Evolutionary conservation across 179 eudicot species (phyloP).

Genomic region (Silene coronaria): DNA sequence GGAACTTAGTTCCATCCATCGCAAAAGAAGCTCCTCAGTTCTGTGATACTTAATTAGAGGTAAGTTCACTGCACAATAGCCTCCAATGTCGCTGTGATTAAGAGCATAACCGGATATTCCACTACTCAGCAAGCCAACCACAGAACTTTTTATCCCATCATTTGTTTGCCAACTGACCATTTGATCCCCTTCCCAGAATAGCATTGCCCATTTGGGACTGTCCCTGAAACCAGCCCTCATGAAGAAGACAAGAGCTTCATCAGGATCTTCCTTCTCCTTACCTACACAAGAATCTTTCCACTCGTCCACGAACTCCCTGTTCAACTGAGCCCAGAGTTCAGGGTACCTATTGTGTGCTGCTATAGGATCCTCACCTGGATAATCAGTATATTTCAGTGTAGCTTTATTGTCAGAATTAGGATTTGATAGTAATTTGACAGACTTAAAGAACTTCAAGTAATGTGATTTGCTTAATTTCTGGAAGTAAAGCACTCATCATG

Average conservation of each 20-base stretch:
- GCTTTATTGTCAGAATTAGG: neutral
- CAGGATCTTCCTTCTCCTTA: slow-evolving; percentile 52
- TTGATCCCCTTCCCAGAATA: slow-evolving; percentile 98
- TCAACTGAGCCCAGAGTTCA: slow-evolving; percentile 87
- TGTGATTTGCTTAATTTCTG: neutral
- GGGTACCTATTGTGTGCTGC: slow-evolving; percentile 93
- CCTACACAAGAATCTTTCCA: slow-evolving; percentile 47
- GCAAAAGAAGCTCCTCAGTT: slow-evolving; percentile 67
- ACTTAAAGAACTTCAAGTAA: neutral
- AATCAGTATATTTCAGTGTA: slow-evolving; percentile 5
- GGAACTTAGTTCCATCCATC: slow-evolving; percentile 94
- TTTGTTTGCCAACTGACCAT: slow-evolving; percentile 98
- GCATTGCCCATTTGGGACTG: slow-evolving; percentile 94
- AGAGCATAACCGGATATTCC: slow-evolving; percentile 86
- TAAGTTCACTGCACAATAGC: slow-evolving; percentile 80
- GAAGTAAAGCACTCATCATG: neutral
- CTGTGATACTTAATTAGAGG: slow-evolving; percentile 83
- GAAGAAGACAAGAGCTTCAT: slow-evolving; percentile 77
- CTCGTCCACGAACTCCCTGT: slow-evolving; percentile 82
- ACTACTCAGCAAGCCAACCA: slow-evolving; percentile 81
- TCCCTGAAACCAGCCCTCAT: slow-evolving; percentile 93
- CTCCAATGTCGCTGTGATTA: slow-evolving; percentile 95
- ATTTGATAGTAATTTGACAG: neutral
- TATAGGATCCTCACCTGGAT: slow-evolving; percentile 85
- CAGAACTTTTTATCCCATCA: slow-evolving; percentile 93